Conservation (phyloP, 208 protist genomes). For the Trypanosoma mega region DNA sequence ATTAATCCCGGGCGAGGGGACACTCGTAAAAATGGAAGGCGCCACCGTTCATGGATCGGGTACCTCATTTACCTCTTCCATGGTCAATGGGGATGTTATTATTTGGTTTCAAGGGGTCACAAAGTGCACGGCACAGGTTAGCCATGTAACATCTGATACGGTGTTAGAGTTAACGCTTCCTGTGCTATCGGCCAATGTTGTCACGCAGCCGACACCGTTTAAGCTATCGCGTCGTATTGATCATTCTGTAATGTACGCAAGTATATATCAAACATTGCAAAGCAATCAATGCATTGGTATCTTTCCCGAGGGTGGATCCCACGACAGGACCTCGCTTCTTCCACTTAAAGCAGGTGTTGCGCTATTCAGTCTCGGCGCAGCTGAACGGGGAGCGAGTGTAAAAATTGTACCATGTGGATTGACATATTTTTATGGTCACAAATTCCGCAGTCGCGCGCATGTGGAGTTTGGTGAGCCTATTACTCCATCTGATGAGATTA, state of each 20-base stretch:
- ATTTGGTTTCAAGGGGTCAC: conserved; percentile 34
- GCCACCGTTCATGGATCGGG: conserved; percentile 57
- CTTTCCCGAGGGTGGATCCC: conserved; percentile 96
- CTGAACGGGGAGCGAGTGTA: conserved; percentile 76
- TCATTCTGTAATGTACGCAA: conserved; percentile 89
- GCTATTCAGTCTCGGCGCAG: conserved; percentile 89
- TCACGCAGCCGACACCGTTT: conserved; percentile 49
- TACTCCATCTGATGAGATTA: conserved; percentile 65
- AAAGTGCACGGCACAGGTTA: conserved; percentile 71
- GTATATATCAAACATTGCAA: conserved; percentile 87
- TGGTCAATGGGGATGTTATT: conserved; percentile 76
- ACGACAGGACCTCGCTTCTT: conserved; percentile 92
- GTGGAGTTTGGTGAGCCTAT: conserved; percentile 89
- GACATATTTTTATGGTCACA: conserved; percentile 92
- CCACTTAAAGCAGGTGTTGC: conserved; percentile 95
- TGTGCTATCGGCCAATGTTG: conserved; percentile 35
- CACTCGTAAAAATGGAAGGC: conserved; percentile 43
- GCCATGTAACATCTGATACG: conserved; percentile 60
- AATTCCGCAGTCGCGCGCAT: conserved; percentile 89
- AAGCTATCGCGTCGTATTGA: conserved; percentile 88
- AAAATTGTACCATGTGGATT: conserved; percentile 91
- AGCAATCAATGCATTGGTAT: conserved; percentile 91
- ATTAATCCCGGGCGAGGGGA: conserved; percentile 47
- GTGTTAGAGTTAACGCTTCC: conserved; percentile 79
- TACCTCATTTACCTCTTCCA: conserved; percentile 63